Conservation (phyloP, 2,329 filamentous ascomycete species). For the Xylaria sp. region DNA sequence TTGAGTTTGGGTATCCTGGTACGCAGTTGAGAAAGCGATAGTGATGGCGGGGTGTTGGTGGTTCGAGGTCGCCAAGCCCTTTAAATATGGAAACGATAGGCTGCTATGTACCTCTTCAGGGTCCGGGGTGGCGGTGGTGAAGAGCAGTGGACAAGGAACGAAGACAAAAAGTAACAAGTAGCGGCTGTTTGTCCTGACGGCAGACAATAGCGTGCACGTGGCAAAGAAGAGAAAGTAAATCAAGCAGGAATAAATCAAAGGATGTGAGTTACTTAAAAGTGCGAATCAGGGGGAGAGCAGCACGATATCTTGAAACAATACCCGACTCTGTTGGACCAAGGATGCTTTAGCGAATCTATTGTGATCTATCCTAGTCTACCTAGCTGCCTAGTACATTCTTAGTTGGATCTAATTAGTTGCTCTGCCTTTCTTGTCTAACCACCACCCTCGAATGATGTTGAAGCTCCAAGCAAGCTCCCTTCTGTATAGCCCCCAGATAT, state of each 20-base stretch:
- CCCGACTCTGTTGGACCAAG: conserved; percentile 15
- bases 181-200: neutral
- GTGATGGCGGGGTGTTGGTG: conserved; percentile 33
- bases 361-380: neutral
- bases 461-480: conserved; percentile 16
- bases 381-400: neutral
- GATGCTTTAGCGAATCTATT: neutral
- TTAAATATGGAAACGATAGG: conserved; percentile 23
- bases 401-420: neutral
- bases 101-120: neutral
- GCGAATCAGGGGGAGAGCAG: conserved; percentile 29
- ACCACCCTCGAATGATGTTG: conserved; percentile 17
- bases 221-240: neutral
- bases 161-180: neutral
- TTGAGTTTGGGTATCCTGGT: conserved; percentile 23
- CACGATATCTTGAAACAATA: conserved; percentile 33
- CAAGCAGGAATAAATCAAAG: conserved; percentile 16
- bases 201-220: neutral
- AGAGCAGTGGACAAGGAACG: neutral
- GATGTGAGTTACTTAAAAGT: neutral
- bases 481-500: neutral
- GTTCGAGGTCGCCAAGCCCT: conserved; percentile 39
- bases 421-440: conserved; percentile 29
- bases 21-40: neutral
- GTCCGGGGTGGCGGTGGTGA: conserved; percentile 3